Base-by-base conservation (phyloP, 495 filamentous ascomycete genomes). In the Hypoxylon crocopeplum region DNA sequence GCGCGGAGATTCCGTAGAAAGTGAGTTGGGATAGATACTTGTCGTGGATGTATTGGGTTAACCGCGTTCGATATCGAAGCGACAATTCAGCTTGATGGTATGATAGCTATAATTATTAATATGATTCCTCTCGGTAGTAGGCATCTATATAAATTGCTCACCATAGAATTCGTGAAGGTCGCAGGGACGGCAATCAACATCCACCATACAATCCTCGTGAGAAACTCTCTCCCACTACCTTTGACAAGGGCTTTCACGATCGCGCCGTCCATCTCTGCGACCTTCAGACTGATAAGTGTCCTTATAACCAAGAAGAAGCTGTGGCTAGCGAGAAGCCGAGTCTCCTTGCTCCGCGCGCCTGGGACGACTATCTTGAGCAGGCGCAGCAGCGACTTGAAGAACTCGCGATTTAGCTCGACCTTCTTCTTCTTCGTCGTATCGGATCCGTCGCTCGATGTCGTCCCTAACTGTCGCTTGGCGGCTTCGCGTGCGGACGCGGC, bases 101-200 rank as follows among this genome's bases (percentile, higher is more conserved):
- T 3, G 91, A 92, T n/a, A 98, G 80, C 90, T 93, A 73, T 12
- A 2, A 27, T 30, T 37, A 15, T 7, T 16, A 5, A 37, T 69
- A 36, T 62, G 38, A 36, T 49, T 34, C 8, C 36, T 40, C 21
- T 6, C 8, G 15, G 7, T 1, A 40, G 17, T 20, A 33, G 12
- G 16, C 13, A 33, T 32, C 4, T 13, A 32, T 33, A 38, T 20
- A 7, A 13, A 29, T 1, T 47, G 75, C 88, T 70, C 71, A 95
- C 90, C 95, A 98, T 98, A 1, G 94, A 97, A 74, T 98, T 98
- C 19, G 94, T 98, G 63, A 98, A 98, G 0, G 95, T 97, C 13
- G 94, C 95, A 3, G 94, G 94, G n/a, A 98, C 80, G 36, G 94
- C 92, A 64, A 98, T 93, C 60, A 91, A 74, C 94, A 98, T 98